Conservation (phyloP, 768 basidiomycete genomes). For the Leccinum boreale region DNA sequence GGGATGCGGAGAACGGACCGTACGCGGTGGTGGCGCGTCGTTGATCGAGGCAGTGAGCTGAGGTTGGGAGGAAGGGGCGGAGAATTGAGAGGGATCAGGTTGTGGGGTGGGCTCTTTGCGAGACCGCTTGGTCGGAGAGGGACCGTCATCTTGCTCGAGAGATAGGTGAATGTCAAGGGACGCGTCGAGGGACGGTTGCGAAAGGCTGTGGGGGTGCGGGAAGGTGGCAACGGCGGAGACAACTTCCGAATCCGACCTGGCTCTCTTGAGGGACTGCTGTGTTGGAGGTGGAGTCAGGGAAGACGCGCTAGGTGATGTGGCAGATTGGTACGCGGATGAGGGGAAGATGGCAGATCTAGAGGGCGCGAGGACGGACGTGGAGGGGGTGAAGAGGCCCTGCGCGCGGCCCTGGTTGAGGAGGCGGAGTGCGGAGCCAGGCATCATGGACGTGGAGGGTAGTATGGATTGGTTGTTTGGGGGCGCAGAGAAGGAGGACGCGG, state of each 20-base stretch:
- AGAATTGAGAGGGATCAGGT: constrained; percentile 28
- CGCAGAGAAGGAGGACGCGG: constrained; percentile 64
- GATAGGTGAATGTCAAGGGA: constrained; percentile 44
- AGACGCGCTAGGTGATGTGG: constrained; percentile 48
- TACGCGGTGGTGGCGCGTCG: constrained; percentile 32
- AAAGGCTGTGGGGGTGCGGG: constrained; percentile 16
- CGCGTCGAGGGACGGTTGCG: constrained; percentile 29
- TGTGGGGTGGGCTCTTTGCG: constrained; percentile 52
- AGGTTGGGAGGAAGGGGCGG: constrained; percentile 16
- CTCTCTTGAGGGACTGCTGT: constrained; percentile 51
- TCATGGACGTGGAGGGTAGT: constrained; percentile 78
- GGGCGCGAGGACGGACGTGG: constrained; percentile 57
- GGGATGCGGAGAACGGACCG: constrained; percentile 48
- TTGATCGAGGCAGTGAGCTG: constrained; percentile 32
- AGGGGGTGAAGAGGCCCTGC: constrained; percentile 83
- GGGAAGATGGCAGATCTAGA: constrained; percentile 50
- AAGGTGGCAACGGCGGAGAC: constrained; percentile 17
- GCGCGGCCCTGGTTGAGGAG: constrained; percentile 83
- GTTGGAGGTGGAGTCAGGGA: constrained; percentile 52
- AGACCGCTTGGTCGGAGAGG: constrained; percentile 68
- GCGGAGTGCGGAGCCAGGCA: constrained; percentile 83
- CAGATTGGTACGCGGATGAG: constrained; percentile 46
- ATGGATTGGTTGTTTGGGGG: constrained; percentile 50
- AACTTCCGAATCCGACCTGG: constrained; percentile 66
- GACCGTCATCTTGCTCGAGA: constrained; percentile 54